These are phyloP conservation scores for Diplosphaera chodatii DNA, from an alignment of 139 green algal species.

Conservation along the genomic window DNA sequence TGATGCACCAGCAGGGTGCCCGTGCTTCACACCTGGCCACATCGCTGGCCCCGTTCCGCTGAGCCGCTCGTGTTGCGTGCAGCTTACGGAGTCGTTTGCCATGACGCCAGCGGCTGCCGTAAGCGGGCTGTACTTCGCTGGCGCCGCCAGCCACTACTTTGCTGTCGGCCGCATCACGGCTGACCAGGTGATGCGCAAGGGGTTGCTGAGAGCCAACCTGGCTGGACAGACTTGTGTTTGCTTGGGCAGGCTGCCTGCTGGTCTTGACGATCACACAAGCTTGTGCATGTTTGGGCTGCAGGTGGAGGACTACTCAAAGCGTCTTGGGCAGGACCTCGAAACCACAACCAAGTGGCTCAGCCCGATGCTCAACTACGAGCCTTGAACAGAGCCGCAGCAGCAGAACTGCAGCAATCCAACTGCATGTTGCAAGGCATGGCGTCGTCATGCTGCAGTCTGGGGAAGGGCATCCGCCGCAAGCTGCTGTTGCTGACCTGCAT, in stretches of 20 bases:
- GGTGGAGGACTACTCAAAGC: slow-evolving; percentile 79
- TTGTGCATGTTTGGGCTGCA: slow-evolving; percentile 32
- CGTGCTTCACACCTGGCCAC: no score
- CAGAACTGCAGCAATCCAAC: no score
- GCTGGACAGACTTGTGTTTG: no score
- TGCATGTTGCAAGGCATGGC: no score
- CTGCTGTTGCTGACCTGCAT: no score
- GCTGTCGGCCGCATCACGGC: slow-evolving; percentile 92
- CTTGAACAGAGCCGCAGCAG: neutral
- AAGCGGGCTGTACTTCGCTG: slow-evolving; percentile 93
- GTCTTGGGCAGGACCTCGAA: slow-evolving; percentile 82
- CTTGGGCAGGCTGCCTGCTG: neutral
- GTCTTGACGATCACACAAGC: no score
- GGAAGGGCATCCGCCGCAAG: no score
- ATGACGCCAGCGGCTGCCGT: slow-evolving; percentile 94
- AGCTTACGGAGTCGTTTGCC: slow-evolving; percentile 92
- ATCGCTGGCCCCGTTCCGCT: no score
- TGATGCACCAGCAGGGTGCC: no score
- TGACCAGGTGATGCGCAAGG: slow-evolving; percentile 53
- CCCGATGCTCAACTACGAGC: slow-evolving; percentile 37
- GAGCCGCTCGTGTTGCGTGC: no score
- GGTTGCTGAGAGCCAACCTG: no score
- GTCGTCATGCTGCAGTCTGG: no score
- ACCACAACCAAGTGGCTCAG: slow-evolving; percentile 83
- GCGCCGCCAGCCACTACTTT: slow-evolving; percentile 84